phyloP scores from a whole-genome alignment of 805 yeast genomes.

The Metschnikowia reukaufii region DNA sequence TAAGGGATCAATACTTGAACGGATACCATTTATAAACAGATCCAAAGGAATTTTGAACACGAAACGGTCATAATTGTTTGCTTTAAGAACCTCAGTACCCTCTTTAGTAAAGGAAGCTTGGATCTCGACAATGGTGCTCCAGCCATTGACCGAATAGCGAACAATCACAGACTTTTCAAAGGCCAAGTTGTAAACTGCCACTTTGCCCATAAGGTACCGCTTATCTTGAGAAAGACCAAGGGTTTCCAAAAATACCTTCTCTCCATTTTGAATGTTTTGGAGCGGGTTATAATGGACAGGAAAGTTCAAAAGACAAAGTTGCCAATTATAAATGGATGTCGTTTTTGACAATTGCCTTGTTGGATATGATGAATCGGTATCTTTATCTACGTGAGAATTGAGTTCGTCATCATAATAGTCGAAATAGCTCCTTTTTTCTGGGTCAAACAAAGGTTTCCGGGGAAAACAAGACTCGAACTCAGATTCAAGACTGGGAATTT shows the following conservation, averaged over 20 bases:
- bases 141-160: slow-evolving; percentile 73
- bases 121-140: slow-evolving; percentile 74
- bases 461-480: slow-evolving; percentile 1
- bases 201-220: slow-evolving; percentile 62
- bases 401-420: slow-evolving; percentile 22
- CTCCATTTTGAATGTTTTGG: background rate
- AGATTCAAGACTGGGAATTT: slow-evolving; percentile 7
- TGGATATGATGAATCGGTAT: slow-evolving; percentile 19
- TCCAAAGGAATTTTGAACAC: slow-evolving; percentile 56
- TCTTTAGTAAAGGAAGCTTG: slow-evolving; percentile 63
- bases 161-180: slow-evolving; percentile 67
- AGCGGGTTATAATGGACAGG: slow-evolving; percentile 19
- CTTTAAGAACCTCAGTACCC: slow-evolving; percentile 47
- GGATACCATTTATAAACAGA: slow-evolving; percentile 12
- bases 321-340: slow-evolving; percentile 38
- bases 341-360: slow-evolving; percentile 14
- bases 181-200: slow-evolving; percentile 75
- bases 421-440: slow-evolving; percentile 10
- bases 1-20: slow-evolving; percentile 10
- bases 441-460: slow-evolving; percentile 4
- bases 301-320: slow-evolving; percentile 42
- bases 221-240: slow-evolving; percentile 59
- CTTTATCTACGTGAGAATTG: slow-evolving; percentile 14
- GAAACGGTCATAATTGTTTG: slow-evolving; percentile 66
- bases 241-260: slow-evolving; percentile 54